Conservation (phyloP, 78 protist genomes). For the Polysphondylium violaceum region DNA sequence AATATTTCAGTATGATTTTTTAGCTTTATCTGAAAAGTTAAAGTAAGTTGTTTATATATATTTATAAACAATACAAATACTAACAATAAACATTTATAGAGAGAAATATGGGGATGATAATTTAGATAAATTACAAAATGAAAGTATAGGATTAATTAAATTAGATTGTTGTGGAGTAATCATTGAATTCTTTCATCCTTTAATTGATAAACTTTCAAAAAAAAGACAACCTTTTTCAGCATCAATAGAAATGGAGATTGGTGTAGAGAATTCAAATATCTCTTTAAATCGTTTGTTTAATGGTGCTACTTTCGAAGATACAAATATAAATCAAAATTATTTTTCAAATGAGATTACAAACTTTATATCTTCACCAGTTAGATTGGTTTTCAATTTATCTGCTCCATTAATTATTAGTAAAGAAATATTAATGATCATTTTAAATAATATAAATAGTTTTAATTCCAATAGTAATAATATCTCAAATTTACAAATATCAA, state of each 20-base stretch:
- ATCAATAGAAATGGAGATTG: constrained; percentile 36
- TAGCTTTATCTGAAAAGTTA: background rate
- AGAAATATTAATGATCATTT: background rate
- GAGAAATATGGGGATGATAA: constrained; percentile 9
- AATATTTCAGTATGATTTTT: constrained; percentile 41
- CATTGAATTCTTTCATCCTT: constrained; percentile 14
- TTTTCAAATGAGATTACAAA: background rate
- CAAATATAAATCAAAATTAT: background rate
- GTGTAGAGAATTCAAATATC: background rate
- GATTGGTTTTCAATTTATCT: constrained; percentile 34
- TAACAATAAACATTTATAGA: background rate
- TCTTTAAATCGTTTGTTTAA: constrained; percentile 13
- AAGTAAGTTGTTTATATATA: constrained; percentile 10
- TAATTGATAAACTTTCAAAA: background rate
- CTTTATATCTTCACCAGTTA: constrained; percentile 25
- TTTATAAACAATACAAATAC: background rate
- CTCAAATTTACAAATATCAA: background rate
- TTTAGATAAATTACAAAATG: background rate
- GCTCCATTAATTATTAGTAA: constrained; percentile 22
- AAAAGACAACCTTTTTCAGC: background rate
- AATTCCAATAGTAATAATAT: background rate
- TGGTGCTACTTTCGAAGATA: no score
- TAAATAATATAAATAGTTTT: background rate
- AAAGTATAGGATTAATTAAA: constrained; percentile 47
- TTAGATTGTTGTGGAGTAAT: constrained; percentile 54